Evolutionary conservation across 352 stramenopile genomes (phyloP).

Genomic region (Thraustochytrium striatum): DNA sequence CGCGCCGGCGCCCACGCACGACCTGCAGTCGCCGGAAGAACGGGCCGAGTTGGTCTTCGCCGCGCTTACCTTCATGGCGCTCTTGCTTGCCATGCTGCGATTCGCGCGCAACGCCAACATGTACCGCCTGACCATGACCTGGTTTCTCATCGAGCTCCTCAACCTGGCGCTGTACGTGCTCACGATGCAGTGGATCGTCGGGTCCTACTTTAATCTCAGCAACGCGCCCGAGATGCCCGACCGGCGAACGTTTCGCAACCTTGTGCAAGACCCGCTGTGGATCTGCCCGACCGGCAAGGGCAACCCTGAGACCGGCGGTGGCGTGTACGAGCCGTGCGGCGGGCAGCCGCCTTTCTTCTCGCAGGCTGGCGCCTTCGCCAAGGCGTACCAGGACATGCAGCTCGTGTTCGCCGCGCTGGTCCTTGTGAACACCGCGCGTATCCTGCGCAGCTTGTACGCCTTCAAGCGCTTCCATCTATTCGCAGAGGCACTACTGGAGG

Average conservation of each 20-base stretch:
- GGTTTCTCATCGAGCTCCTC: slow-evolving; percentile 3
- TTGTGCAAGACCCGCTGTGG: slow-evolving; percentile 19
- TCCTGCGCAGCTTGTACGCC: slow-evolving; percentile 12
- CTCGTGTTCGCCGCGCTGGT: slow-evolving; percentile 9
- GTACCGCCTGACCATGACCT: not conserved
- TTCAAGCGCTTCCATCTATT: slow-evolving; percentile 30
- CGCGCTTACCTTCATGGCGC: not conserved
- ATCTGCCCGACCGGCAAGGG: not conserved
- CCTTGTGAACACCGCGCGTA: not conserved
- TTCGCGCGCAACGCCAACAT: slow-evolving; percentile 5
- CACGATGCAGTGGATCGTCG: slow-evolving; percentile 4
- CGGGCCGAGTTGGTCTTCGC: slow-evolving; percentile 14
- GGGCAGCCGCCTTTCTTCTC: not conserved
- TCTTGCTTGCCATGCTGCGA: not conserved
- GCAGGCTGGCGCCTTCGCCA: not conserved
- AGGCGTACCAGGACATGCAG: slow-evolving; percentile 18
- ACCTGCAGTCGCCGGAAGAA: not conserved
- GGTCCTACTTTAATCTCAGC: not conserved
- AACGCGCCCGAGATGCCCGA: not conserved
- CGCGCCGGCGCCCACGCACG: not conserved
- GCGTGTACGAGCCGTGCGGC: not conserved
- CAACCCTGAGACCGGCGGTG: not conserved
- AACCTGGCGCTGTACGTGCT: slow-evolving; percentile 10
- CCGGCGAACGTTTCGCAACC: not conserved
- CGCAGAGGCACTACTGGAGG: not conserved